These are phyloP conservation scores for Mortierella antarctica DNA, from an alignment of 192 early-diverging fungal species.

Conservation along the genomic window DNA sequence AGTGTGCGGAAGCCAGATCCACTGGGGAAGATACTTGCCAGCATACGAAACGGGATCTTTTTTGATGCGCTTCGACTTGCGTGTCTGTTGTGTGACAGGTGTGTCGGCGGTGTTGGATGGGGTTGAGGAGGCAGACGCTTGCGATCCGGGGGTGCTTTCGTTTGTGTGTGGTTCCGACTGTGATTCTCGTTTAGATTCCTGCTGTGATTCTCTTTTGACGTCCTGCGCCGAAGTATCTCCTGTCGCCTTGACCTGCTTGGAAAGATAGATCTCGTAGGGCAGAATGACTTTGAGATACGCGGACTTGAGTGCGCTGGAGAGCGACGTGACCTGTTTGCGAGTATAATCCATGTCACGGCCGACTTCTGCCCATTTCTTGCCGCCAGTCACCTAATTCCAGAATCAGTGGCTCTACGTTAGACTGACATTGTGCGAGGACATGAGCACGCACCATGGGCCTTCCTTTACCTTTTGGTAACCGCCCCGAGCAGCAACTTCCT, in stretches of 20 bases:
- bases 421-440: neutral
- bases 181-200: conserved; percentile 2
- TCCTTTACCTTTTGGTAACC: conserved; percentile 72
- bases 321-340: conserved; percentile 78
- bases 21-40: conserved; percentile 8
- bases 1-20: neutral
- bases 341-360: conserved; percentile 78
- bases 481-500: conserved; percentile 81
- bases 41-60: conserved; percentile 48
- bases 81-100: conserved; percentile 7
- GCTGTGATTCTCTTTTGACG: neutral
- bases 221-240: conserved; percentile 12
- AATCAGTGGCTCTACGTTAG: neutral
- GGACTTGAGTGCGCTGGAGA: conserved; percentile 78
- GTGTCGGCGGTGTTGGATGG: neutral
- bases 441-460: neutral
- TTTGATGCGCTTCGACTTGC: conserved; percentile 50
- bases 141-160: conserved; percentile 11
- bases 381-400: conserved; percentile 65
- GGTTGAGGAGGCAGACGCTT: neutral
- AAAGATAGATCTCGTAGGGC: conserved; percentile 76
- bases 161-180: neutral
- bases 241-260: conserved; percentile 54
- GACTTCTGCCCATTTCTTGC: conserved; percentile 90
- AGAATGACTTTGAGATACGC: conserved; percentile 74